Base-by-base conservation (phyloP, 1,139 yeast genomes). In the Debaryomycetaceae sp. region DNA sequence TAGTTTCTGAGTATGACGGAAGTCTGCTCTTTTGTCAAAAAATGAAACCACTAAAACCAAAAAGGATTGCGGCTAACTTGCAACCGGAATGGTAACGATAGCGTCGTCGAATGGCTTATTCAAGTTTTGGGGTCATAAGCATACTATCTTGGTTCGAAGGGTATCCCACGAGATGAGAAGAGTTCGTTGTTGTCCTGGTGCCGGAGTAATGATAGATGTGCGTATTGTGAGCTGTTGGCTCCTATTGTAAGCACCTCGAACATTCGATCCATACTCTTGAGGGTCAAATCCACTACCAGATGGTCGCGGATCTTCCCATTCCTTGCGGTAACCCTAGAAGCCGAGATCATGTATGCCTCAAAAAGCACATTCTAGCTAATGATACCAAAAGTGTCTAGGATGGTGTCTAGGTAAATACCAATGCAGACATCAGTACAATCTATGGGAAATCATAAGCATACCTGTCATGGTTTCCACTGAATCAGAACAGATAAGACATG, bases 1-100 rank as follows among this genome's bases (percentile, higher is more conserved):
- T 40, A 45, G 39, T 40, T 45, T 45, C 44, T 22, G 34, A n/a
- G 41, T 20, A 8, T 6, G 22, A 6, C n/a, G 13, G 5, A 27
- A 17, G 24, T n/a, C 31, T 27, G 36, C 17, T 42, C 39, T 42
- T 42, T 5, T 11, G 17, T 35, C 13, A 27, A 34, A 40, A 46
- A 46, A 38, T 38, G 44, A 46, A 46, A 46, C 38, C 49, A 45
- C 38, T 41, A 23, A 46, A 46, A 46, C 34, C 35, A 42, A 45
- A 44, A 13, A 17, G n/a, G 3, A 13, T 13, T 8, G 17, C 8
- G 36, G 36, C 17, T 7, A 34, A 34, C 22, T 34, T n/a, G 36
- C 13, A 27, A 11, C 31, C 17, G 22, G 22, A 34, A 13, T 17
- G 17, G n/a, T 8, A 8, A 13, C 23, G 3, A 9, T 13, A n/a